Evolutionary conservation across 768 basidiomycete genomes (phyloP), one percentile per base, ranked within the genome.

Genomic region (Mycena olivaceomarginata): DNA sequence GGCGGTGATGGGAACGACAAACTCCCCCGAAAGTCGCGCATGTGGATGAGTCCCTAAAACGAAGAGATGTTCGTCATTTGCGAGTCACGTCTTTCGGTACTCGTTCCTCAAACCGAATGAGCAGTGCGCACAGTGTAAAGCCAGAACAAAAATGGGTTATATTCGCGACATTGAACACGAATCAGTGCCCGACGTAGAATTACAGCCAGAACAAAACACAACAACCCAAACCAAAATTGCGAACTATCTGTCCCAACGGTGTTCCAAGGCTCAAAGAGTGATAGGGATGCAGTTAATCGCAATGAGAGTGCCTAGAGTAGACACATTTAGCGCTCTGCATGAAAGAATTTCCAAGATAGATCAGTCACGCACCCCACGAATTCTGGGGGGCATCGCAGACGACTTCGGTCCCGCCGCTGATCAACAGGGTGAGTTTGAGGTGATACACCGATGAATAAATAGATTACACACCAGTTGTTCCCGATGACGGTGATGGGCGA

Each of bases 1-100:
- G 6, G 31, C 59, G 59, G 59, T 60, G 59, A 60, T 60, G 59
- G 16, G 59, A 60, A 60, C 37, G 59, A 60, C 59, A 56, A 60
- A 37, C 59, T 60, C 59, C 25, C 59, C 31, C 59, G 12, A 60
- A 60, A 37, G 59, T 60, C 59, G 59, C 31, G 59, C 59, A 60
- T 60, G 59, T 60, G 59, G 59, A 40, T 60, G 59, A 12, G 16
- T 60, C 59, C 59, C 59, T 15, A 60, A 60, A 25, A 60, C 31
- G 59, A 39, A 39, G 59, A 60, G 59, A 60, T 37, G 59, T 60
- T 60, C 11, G 22, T 60, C 59, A 60, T 60, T 31, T 31, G 31
- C 31, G 31, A 31, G 31, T 31, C 59, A 39, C 31, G 59, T 60
- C 16, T 60, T 60, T 60, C 59, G 59, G 59, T 60, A 37, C 59